Percentiles rank a stretch among this genome's conserved stretches.
phyloP scores from a whole-genome alignment of 768 basidiomycete genomes.

The Lactarius trivialis region DNA sequence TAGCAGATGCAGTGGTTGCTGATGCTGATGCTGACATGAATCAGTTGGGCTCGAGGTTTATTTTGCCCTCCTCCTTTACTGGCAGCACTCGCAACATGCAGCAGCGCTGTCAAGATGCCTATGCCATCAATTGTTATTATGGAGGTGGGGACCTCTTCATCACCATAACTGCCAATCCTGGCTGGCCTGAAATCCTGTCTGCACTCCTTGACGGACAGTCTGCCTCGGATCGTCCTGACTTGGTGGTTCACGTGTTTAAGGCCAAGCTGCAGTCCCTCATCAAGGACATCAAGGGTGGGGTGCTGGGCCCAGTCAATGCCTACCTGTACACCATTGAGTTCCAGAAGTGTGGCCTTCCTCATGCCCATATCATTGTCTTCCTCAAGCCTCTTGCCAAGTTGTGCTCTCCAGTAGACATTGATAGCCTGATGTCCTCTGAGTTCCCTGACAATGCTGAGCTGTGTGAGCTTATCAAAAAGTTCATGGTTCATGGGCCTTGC shows the following conservation, averaged over 20 bases:
- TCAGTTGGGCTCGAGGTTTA: neutral
- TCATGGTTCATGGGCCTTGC: constrained; percentile 48
- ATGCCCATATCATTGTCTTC: constrained; percentile 46
- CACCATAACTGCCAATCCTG: constrained; percentile 47
- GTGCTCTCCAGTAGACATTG: constrained; percentile 32
- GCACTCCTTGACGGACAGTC: constrained; percentile 24
- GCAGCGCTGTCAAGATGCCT: neutral
- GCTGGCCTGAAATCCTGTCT: constrained; percentile 34
- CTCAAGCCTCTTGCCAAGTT: constrained; percentile 33
- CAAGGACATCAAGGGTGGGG: constrained; percentile 33
- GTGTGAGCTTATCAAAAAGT: constrained; percentile 34
- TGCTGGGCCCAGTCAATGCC: constrained; percentile 39
- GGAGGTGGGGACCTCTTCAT: constrained; percentile 22
- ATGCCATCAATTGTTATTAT: neutral
- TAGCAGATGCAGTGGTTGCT: neutral
- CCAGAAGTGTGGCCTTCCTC: constrained; percentile 51
- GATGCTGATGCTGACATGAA: neutral
- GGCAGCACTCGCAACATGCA: neutral
- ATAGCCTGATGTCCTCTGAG: constrained; percentile 36
- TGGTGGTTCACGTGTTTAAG: constrained; percentile 42
- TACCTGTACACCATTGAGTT: constrained; percentile 50
- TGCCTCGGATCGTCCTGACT: constrained; percentile 39
- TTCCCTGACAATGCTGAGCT: constrained; percentile 38
- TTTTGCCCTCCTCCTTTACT: neutral
- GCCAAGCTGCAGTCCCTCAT: constrained; percentile 34